phyloP scores from a whole-genome alignment of 2,329 filamentous ascomycete genomes.

The Rosellinia necatrix region DNA sequence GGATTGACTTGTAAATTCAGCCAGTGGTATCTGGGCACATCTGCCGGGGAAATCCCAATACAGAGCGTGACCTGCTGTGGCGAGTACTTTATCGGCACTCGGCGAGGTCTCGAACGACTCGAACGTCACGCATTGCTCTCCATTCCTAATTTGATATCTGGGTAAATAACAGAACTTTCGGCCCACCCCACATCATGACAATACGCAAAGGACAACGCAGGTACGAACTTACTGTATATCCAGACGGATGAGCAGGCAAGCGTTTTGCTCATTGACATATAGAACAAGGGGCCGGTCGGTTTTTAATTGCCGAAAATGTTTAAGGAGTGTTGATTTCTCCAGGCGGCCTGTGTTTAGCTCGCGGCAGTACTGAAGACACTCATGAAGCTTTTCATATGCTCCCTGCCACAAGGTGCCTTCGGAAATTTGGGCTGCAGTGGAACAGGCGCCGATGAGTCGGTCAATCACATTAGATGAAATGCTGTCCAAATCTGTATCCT shows the following conservation, averaged over 20 bases:
- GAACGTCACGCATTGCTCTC: conserved; percentile 49
- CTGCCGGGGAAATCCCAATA: conserved; percentile 61
- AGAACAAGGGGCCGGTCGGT: conserved; percentile 29
- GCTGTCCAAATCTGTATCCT: conserved; percentile 40
- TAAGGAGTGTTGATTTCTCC: conserved; percentile 26
- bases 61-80: conserved; percentile 51
- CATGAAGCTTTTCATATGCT: conserved; percentile 23
- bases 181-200: not conserved
- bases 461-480: conserved; percentile 37
- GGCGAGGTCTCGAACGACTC: conserved; percentile 64
- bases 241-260: conserved; percentile 32
- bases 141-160: conserved; percentile 11
- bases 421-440: conserved; percentile 5
- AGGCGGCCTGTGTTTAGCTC: conserved; percentile 30
- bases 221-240: conserved; percentile 25
- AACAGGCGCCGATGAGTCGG: conserved; percentile 33
- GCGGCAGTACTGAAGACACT: conserved; percentile 28
- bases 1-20: conserved; percentile 41
- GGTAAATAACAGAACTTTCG: not conserved
- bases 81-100: conserved; percentile 52
- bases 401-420: conserved; percentile 22
- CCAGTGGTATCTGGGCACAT: conserved; percentile 48
- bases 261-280: conserved; percentile 37
- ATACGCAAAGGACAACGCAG: not conserved
- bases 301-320: conserved; percentile 25